These are phyloP conservation scores for Ascochyta viciae-villosae DNA, from an alignment of 2,329 filamentous ascomycete species.

Conservation along the genomic window DNA sequence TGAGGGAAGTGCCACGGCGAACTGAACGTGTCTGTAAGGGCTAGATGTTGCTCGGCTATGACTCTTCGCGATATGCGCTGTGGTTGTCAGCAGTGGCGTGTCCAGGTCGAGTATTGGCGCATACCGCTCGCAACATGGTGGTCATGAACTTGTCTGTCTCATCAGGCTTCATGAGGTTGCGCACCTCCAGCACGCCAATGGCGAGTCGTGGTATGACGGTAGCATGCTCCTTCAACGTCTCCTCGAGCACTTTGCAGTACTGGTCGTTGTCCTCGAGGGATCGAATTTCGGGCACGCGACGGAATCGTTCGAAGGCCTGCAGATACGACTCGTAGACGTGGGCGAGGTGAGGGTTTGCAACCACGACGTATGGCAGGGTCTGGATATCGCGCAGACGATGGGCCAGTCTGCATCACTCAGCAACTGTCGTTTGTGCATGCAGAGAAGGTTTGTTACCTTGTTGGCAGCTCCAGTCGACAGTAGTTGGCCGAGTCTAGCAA, in stretches of 20 bases:
- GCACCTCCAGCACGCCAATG: constrained; percentile 92
- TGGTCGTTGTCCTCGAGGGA: constrained; percentile 87
- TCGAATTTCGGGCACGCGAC: constrained; percentile 82
- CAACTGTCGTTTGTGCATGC: background rate
- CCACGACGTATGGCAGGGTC: constrained; percentile 91
- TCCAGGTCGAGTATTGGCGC: constrained; percentile 31
- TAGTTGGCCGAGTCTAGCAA: constrained; percentile 97
- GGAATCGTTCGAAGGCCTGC: constrained; percentile 90
- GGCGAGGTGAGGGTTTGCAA: constrained; percentile 92
- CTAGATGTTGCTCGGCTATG: constrained; percentile 96
- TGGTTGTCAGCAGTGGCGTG: background rate
- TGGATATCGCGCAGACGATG: constrained; percentile 98
- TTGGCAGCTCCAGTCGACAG: constrained; percentile 91
- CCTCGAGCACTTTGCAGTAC: constrained; percentile 80
- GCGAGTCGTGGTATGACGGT: constrained; percentile 93
- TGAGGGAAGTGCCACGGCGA: constrained; percentile 88
- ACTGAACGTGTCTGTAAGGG: constrained; percentile 92
- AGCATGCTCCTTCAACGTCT: constrained; percentile 84
- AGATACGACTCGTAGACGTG: constrained; percentile 98
- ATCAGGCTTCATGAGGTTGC: constrained; percentile 78
- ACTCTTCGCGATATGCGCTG: constrained; percentile 93
- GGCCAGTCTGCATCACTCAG: constrained; percentile 68
- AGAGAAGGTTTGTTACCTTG: constrained; percentile 60
- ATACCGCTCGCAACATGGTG: constrained; percentile 84
- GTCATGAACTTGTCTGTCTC: constrained; percentile 96